Conservation (phyloP, 441 rosid species). For the Croton laevigatus region DNA sequence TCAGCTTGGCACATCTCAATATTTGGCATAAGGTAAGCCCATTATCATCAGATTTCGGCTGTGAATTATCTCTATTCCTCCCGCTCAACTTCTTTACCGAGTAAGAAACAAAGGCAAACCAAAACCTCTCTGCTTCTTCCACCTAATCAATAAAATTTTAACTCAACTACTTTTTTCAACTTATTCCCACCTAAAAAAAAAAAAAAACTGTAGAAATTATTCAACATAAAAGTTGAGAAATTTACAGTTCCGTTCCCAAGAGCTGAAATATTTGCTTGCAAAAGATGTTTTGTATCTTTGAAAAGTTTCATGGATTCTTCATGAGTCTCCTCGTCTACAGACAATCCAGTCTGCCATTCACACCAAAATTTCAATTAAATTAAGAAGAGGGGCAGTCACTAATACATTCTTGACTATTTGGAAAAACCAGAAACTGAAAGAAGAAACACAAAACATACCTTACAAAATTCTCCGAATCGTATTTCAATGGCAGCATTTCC, state of each 20-base stretch:
- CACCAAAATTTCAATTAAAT: conserved; percentile 10
- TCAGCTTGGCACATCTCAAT: conserved; percentile 63
- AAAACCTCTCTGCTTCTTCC: conserved; percentile 85
- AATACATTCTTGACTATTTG: neutral
- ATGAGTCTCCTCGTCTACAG: conserved; percentile 47
- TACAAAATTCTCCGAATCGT: conserved; percentile 52
- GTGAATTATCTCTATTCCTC: conserved; percentile 38
- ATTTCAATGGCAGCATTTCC: conserved; percentile 32
- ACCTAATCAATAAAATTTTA: conserved; percentile 33
- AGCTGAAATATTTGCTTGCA: conserved; percentile 45
- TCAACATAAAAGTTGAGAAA: neutral
- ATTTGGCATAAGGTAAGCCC: conserved; percentile 66
- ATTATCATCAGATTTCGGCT: conserved; percentile 37
- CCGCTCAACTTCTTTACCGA: conserved; percentile 56
- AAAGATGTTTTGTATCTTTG: conserved; percentile 61
- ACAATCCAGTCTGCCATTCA: conserved; percentile 51
- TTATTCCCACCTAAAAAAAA: neutral
- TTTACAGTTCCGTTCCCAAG: conserved; percentile 75
- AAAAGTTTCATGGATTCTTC: conserved; percentile 54
- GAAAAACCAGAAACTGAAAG: neutral
- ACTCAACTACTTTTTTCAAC: conserved; percentile 16
- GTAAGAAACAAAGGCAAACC: conserved; percentile 76
- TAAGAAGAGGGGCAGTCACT: neutral
- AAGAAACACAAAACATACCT: conserved; percentile 32
- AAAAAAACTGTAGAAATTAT: neutral